These are phyloP conservation scores for Phytophthora megakarya DNA, from an alignment of 352 stramenopile genomes.

Conservation along the genomic window DNA sequence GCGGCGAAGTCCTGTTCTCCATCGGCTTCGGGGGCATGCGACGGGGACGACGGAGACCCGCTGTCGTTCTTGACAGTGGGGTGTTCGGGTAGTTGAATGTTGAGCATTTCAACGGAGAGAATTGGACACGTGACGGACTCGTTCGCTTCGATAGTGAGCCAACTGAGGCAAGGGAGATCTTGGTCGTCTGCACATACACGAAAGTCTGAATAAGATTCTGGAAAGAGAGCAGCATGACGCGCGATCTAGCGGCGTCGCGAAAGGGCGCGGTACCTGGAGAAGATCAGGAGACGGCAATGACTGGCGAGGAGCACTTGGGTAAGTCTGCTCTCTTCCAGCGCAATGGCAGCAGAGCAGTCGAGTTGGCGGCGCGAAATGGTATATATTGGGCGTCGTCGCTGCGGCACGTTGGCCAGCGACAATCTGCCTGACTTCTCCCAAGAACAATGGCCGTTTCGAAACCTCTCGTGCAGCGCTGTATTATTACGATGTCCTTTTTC, in stretches of 20 bases:
- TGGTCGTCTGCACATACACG: constrained; percentile 22
- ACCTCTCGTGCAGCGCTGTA: constrained; percentile 4
- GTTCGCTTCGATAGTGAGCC: constrained; percentile 35
- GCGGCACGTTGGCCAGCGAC: not conserved
- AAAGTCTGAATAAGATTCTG: constrained; percentile 35
- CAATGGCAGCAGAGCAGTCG: not conserved
- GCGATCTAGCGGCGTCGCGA: constrained; percentile 21
- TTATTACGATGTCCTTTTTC: constrained; percentile 12
- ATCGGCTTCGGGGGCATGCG: constrained; percentile 20
- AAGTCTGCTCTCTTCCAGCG: not conserved
- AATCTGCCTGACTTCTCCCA: not conserved
- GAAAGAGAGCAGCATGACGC: constrained; percentile 15
- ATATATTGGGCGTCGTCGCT: constrained; percentile 18
- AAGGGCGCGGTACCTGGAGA: constrained; percentile 28
- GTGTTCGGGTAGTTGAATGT: constrained; percentile 52
- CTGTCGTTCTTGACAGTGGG: constrained; percentile 33
- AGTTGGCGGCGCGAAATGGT: constrained; percentile 29
- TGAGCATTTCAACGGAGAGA: constrained; percentile 33
- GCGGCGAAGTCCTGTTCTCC: constrained; percentile 39
- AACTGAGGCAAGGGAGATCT: constrained; percentile 8
- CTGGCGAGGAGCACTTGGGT: not conserved
- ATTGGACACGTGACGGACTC: constrained; percentile 2
- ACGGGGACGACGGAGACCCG: constrained; percentile 41
- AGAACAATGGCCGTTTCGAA: constrained; percentile 31
- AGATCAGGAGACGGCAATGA: not conserved